Evolutionary conservation across 495 filamentous ascomycete genomes (phyloP).

Genomic region (Aspergillus biplanus): DNA sequence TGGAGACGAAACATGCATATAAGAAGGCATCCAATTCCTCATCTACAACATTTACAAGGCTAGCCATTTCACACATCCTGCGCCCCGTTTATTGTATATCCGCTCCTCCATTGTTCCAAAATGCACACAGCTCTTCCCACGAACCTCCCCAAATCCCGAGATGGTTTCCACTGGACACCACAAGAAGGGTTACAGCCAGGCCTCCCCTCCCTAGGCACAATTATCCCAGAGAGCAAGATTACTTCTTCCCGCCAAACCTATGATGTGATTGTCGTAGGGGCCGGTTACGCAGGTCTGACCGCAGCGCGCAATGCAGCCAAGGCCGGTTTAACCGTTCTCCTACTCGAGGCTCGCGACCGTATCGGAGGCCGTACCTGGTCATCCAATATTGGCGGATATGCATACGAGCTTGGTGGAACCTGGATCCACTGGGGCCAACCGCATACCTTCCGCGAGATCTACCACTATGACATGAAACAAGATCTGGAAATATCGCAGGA

Average conservation of each 20-base stretch:
- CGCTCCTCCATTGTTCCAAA: too few relatives aligned
- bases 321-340: conserved; percentile 28
- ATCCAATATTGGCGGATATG: conserved; percentile 26
- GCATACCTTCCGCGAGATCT: conserved; percentile 28
- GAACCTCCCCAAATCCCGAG: too few relatives aligned
- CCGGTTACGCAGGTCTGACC: conserved; percentile 32
- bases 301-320: conserved; percentile 29
- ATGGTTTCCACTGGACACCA: background rate
- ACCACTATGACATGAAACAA: conserved; percentile 7
- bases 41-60: too few relatives aligned
- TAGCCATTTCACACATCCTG: too few relatives aligned
- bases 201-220: background rate
- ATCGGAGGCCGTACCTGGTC: conserved; percentile 42
- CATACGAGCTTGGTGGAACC: conserved; percentile 40
- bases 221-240: background rate
- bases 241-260: background rate
- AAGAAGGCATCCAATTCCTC: too few relatives aligned
- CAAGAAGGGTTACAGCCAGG: background rate
- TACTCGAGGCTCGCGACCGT: conserved; percentile 41
- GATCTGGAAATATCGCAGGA: background rate
- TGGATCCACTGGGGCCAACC: conserved; percentile 38
- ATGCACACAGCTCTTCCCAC: too few relatives aligned
- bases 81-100: too few relatives aligned
- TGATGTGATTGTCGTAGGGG: conserved; percentile 32
- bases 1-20: too few relatives aligned